Base-by-base conservation (phyloP, 495 filamentous ascomycete species). In the Letharia columbiana region DNA sequence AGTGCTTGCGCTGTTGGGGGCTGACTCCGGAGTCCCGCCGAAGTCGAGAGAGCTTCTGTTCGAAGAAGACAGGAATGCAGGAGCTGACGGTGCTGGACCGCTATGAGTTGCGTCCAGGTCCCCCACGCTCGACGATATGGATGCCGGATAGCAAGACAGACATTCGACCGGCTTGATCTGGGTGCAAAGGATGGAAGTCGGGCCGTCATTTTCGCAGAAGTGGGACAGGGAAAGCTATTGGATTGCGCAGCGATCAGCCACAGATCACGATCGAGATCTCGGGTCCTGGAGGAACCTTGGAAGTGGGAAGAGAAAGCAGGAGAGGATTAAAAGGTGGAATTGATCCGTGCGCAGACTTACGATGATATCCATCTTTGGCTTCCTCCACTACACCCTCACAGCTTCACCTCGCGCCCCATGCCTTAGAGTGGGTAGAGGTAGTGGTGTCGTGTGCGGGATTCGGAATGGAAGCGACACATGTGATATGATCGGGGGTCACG, bases 121-220 rank as follows among this genome's bases (percentile, higher is more conserved):
- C 41, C 62, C 69, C 20, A 69, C 59, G 56, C 69, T 69, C 5
- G 69, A 71, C 3, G 52, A 68, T 2, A 61, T 60, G 28, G 69
- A 69, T 13, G 15, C 31, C 0, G 69, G 69, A 57, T 86, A 86
- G 73, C 92, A 97, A 74, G 87, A 85, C 63, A 80, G 75, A 73
- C 92, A 97, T 61, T 87, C 81, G 56, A 91, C 87, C 2, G 90
- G 89, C 35, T 90, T 79, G 60, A 90, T 88, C 77, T 96, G 91
- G 63, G 92, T 96, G 75, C 95, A 96, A 77, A 97, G 89, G 75
- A 97, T 87, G 62, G 92, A 94, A 60, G 92, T 96, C 17, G 92
- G 92, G 67, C 92, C 92, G 82, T 97, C 92, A 71, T 91, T 82
- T 77, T 97, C 92, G 81, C 92, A 97, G 77, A 96, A 97, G 79